Evolutionary conservation across 345 rosid genomes (phyloP).

Genomic region (Lepidium aucheri): DNA sequence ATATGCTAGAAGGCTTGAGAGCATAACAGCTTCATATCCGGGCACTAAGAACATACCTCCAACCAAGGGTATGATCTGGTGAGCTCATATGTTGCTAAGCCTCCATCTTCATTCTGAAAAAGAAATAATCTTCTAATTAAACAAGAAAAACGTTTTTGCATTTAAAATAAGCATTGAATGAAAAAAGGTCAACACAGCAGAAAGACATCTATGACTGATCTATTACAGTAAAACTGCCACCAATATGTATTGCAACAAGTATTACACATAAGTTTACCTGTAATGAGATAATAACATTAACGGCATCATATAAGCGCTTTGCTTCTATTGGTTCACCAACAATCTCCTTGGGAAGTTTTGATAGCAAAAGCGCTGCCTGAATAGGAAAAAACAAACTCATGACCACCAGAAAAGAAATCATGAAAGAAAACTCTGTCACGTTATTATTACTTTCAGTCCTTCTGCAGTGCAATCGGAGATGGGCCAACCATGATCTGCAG

Average conservation of each 20-base stretch:
- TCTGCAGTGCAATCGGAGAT: conserved; percentile 95
- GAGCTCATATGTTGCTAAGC: conserved; percentile 87
- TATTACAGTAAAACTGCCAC: background rate
- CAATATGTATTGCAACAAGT: background rate
- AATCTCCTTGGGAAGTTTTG: conserved; percentile 58
- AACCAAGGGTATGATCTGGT: conserved; percentile 85
- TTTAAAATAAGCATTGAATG: conserved; percentile 3
- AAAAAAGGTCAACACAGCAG: background rate
- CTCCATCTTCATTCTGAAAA: conserved; percentile 70
- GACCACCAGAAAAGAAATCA: conserved; percentile 3
- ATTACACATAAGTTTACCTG: conserved; percentile 48
- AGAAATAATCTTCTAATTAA: conserved; percentile 15
- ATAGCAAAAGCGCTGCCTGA: conserved; percentile 70
- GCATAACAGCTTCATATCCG: background rate
- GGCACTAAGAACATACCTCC: conserved; percentile 50
- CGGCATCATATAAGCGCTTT: conserved; percentile 63
- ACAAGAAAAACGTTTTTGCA: background rate
- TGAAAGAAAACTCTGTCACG: background rate
- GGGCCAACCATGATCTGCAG: conserved; percentile 98
- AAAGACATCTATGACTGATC: background rate
- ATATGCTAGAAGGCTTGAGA: background rate
- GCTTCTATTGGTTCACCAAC: conserved; percentile 76
- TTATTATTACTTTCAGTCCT: conserved; percentile 67
- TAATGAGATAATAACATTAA: conserved; percentile 75
- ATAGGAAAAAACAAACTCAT: conserved; percentile 12